A percentile compares a stretch with the other conserved stretches of the same genome.
phyloP scores from a whole-genome alignment of 306 rosid genomes.

The Myrica gale region DNA sequence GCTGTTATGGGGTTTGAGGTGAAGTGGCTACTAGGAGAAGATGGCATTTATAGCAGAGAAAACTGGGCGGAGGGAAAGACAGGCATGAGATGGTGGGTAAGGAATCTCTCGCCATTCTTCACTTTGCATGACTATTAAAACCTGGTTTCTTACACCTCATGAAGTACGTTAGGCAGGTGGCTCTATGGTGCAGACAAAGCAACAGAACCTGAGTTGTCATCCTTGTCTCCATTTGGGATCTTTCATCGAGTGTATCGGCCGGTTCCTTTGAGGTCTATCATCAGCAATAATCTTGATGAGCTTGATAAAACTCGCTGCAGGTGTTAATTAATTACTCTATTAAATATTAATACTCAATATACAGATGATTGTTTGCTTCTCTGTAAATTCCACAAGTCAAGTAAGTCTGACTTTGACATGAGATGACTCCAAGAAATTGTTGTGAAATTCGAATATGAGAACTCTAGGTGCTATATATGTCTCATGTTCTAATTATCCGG shows the following conservation, averaged over 20 bases:
- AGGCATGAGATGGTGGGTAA: conserved; percentile 21
- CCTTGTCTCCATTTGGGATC: background rate
- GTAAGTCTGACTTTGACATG: no score
- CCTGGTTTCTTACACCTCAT: conserved; percentile 42
- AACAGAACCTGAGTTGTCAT: background rate
- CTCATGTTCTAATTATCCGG: no score
- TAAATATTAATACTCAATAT: no score
- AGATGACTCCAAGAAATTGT: accelerated
- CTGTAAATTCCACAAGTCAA: no score
- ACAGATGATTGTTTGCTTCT: no score
- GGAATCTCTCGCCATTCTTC: conserved; percentile 44
- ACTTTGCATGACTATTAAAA: conserved; percentile 39
- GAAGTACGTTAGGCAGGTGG: conserved; percentile 22
- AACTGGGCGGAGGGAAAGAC: conserved; percentile 11
- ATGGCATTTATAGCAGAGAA: conserved; percentile 1
- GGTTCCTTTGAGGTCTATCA: background rate
- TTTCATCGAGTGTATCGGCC: background rate
- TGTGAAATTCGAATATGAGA: no score
- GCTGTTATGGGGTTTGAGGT: background rate
- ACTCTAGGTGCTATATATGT: no score
- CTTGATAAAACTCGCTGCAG: background rate
- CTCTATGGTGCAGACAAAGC: conserved; percentile 3
- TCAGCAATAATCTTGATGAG: background rate
- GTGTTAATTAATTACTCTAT: no score
- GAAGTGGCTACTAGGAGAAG: background rate